These are phyloP conservation scores for Lycium barbarum DNA, from an alignment of 257 asterid species.

Conservation along the genomic window DNA sequence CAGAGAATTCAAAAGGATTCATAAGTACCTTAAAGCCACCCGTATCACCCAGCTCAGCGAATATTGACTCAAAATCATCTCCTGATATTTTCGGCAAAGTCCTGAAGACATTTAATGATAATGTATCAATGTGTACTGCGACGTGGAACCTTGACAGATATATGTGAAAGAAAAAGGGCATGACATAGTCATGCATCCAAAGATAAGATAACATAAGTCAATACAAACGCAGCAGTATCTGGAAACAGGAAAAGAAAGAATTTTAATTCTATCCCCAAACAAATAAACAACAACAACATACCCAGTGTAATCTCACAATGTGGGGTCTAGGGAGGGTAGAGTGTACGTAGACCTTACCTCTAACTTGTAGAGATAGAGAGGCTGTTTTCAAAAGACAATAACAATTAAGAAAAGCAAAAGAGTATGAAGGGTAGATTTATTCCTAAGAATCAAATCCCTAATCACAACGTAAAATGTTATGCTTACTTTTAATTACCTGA, in stretches of 20 bases:
- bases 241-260: neutral
- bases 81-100: conserved; percentile 90
- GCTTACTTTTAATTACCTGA: neutral
- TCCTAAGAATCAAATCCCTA: neutral
- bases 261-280: neutral
- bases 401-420: neutral
- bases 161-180: neutral
- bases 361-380: no score
- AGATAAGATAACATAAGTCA: conserved; percentile 7
- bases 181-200: neutral
- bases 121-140: neutral
- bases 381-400: neutral
- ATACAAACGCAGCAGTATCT: neutral
- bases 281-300: neutral
- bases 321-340: no score
- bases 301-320: no score
- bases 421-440: neutral
- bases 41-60: conserved; percentile 88
- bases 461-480: neutral
- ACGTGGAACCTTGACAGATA: neutral
- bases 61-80: conserved; percentile 77
- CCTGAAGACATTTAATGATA: conserved; percentile 47
- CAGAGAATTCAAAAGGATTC: conserved; percentile 31
- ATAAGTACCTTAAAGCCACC: conserved; percentile 79
- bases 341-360: no score